phyloP scores from a whole-genome alignment of 768 basidiomycete genomes.

The Lentinula lateritia region DNA sequence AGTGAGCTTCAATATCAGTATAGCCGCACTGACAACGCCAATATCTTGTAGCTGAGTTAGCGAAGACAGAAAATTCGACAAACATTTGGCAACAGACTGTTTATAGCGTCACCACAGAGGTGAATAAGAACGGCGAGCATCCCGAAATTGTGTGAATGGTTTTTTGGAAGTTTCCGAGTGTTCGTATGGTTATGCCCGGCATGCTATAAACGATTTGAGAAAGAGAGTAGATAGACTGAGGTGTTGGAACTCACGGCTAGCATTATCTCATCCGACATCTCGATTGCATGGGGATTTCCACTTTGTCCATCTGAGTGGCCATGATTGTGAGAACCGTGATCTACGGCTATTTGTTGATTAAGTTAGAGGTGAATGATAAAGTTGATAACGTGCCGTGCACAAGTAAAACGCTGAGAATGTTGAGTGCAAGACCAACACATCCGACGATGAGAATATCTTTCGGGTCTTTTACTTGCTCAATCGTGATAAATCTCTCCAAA shows the following conservation, averaged over 20 bases:
- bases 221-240: neutral
- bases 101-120: conserved; percentile 47
- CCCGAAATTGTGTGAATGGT: conserved; percentile 30
- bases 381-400: conserved; percentile 30
- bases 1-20: conserved; percentile 42
- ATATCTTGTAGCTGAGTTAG: conserved; percentile 28
- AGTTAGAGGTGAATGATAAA: neutral
- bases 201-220: conserved; percentile 26
- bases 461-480: conserved; percentile 21
- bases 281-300: neutral
- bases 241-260: neutral
- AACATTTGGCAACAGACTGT: conserved; percentile 29
- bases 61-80: neutral
- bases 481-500: conserved; percentile 46
- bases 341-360: neutral
- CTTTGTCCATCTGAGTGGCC: conserved; percentile 24
- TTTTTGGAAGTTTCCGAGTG: conserved; percentile 24
- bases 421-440: conserved; percentile 39
- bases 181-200: conserved; percentile 44
- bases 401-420: conserved; percentile 41
- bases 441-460: conserved; percentile 33
- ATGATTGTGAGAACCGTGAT: conserved; percentile 38
- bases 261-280: conserved; percentile 3
- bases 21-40: conserved; percentile 47
- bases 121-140: conserved; percentile 45